Evolutionary conservation across 495 filamentous ascomycete species (phyloP).

Genomic region (Opeltia flavorubescens): DNA sequence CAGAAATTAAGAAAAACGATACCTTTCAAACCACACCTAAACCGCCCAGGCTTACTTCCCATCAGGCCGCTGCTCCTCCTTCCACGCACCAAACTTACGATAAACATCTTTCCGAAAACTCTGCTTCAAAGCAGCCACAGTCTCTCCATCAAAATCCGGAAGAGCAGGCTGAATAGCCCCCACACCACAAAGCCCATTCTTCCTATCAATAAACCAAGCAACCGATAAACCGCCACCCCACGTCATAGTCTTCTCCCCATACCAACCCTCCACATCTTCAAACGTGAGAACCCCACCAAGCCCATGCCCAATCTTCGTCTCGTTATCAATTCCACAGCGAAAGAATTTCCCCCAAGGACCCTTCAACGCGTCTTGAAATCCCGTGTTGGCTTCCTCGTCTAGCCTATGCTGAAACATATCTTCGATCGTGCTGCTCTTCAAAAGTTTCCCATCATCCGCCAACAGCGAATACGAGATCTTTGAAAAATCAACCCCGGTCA

Average conservation of each 20-base stretch:
- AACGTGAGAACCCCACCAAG: conserved; percentile 19
- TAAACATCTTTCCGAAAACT: conserved; percentile 30
- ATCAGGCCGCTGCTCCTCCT: not conserved
- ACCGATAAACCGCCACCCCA: conserved; percentile 27
- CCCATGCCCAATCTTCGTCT: conserved; percentile 16
- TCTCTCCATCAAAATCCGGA: conserved; percentile 20
- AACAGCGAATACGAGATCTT: conserved; percentile 37
- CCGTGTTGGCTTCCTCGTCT: conserved; percentile 4
- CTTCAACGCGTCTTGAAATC: not conserved
- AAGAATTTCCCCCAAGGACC: conserved; percentile 19
- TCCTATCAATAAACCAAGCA: conserved; percentile 32
- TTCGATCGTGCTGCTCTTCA: conserved; percentile 28
- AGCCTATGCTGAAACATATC: conserved; percentile 40
- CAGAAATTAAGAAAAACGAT: too few relatives aligned
- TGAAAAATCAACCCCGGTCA: conserved; percentile 30
- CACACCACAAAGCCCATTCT: conserved; percentile 30
- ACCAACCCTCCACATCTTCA: conserved; percentile 24
- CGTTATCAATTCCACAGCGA: conserved; percentile 16
- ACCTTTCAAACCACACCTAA: too few relatives aligned
- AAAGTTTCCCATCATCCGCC: conserved; percentile 27
- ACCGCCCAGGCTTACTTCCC: too few relatives aligned
- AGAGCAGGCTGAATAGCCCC: conserved; percentile 25
- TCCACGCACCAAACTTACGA: conserved; percentile 14
- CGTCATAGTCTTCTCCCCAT: conserved; percentile 19
- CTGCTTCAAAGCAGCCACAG: conserved; percentile 25